Evolutionary conservation across 345 rosid species (phyloP).

Genomic region (Acer campestre): DNA sequence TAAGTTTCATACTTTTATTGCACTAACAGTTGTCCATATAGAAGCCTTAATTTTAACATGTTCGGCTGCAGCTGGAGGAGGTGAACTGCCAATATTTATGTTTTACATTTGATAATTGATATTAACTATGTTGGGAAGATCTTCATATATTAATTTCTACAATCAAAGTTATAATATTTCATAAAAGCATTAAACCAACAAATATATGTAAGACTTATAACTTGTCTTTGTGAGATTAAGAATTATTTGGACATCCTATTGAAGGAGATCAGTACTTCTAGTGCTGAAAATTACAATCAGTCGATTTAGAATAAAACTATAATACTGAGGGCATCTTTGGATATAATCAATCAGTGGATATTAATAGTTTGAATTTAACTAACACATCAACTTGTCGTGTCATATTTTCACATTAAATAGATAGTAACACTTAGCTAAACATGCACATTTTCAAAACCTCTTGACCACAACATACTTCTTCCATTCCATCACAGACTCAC

Average conservation of each 20-base stretch:
- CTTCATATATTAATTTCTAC: neutral
- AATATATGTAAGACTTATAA: neutral
- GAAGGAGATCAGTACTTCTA: neutral
- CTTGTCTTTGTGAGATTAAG: too few relatives aligned
- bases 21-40: neutral
- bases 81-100: neutral
- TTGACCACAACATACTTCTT: neutral
- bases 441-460: neutral
- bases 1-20: neutral
- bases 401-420: neutral
- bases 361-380: conserved; percentile 3
- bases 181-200: neutral
- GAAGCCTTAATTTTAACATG: too few relatives aligned
- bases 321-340: too few relatives aligned
- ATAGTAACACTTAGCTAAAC: neutral
- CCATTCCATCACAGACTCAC: neutral
- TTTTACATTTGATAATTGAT: neutral
- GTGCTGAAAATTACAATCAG: too few relatives aligned
- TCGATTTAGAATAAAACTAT: too few relatives aligned
- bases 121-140: neutral
- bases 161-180: neutral
- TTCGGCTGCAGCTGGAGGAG: neutral
- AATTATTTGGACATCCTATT: neutral
- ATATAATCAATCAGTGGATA: too few relatives aligned
- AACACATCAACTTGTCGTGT: neutral